phyloP scores from a whole-genome alignment of 805 yeast species.

The Saccharomycopsis malanga region DNA sequence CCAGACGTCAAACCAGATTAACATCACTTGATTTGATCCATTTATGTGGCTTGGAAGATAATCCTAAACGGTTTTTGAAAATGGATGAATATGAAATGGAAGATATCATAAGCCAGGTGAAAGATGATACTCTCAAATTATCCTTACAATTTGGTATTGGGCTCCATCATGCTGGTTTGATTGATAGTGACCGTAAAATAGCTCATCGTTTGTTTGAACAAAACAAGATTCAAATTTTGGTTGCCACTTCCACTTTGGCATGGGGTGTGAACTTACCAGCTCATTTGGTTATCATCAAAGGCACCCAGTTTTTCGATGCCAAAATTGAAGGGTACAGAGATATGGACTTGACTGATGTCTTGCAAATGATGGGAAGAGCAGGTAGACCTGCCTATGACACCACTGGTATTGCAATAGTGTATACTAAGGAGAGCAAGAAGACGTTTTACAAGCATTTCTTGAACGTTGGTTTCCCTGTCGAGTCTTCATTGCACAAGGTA shows the following conservation, averaged over 20 bases:
- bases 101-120: slow-evolving; percentile 44
- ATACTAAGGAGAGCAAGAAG: slow-evolving; percentile 73
- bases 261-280: slow-evolving; percentile 99
- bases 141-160: slow-evolving; percentile 82
- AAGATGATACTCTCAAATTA: slow-evolving; percentile 75
- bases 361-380: slow-evolving; percentile 98
- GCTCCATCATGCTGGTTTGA: slow-evolving; percentile 95
- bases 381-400: slow-evolving; percentile 97
- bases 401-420: slow-evolving; percentile 85
- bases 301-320: slow-evolving; percentile 93
- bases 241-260: slow-evolving; percentile 96
- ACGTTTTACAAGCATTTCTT: slow-evolving; percentile 85
- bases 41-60: slow-evolving; percentile 70
- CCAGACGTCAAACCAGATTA: slow-evolving; percentile 73
- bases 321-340: slow-evolving; percentile 93
- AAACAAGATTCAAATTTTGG: slow-evolving; percentile 85
- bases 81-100: slow-evolving; percentile 61
- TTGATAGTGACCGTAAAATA: slow-evolving; percentile 79
- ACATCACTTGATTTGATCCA: slow-evolving; percentile 76
- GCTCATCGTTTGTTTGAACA: slow-evolving; percentile 79
- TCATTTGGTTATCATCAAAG: slow-evolving; percentile 95
- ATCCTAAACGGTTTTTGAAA: slow-evolving; percentile 62
- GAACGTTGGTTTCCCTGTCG: slow-evolving; percentile 95
- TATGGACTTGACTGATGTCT: slow-evolving; percentile 90
- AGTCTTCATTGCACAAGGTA: slow-evolving; percentile 70